Evolutionary conservation across 192 early-diverging fungal species (phyloP).

Genomic region (Blastocladiella britannica): DNA sequence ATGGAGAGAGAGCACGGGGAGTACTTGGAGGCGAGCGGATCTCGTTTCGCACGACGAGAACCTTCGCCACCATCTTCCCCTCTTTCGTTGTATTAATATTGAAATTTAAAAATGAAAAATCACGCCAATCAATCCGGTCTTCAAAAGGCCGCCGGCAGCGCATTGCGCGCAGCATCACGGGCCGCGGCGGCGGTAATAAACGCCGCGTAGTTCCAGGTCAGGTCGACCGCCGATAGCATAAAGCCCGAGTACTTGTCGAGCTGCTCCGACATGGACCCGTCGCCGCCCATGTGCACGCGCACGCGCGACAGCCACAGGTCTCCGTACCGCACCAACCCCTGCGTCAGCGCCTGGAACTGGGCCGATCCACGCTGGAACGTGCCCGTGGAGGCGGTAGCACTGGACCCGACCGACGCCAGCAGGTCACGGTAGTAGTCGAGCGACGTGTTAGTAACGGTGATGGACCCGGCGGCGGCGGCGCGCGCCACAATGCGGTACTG

Average conservation of each 20-base stretch:
- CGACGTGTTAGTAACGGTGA: slow-evolving; percentile 16
- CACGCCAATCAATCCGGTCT: too few species aligned
- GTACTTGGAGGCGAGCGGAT: too few species aligned
- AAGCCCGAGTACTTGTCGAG: slow-evolving; percentile 28
- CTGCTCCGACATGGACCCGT: slow-evolving; percentile 43
- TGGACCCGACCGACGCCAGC: slow-evolving; percentile 8
- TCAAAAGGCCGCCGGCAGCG: neutral
- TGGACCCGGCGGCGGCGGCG: slow-evolving; percentile 7
- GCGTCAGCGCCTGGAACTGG: slow-evolving; percentile 10
- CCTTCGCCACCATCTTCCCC: too few species aligned
- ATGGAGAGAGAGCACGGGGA: too few species aligned
- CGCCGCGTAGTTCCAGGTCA: slow-evolving; percentile 55
- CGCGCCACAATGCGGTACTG: slow-evolving; percentile 26
- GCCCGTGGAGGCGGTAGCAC: slow-evolving; percentile 3
- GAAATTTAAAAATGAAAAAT: too few species aligned
- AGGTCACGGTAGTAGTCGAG: slow-evolving; percentile 14
- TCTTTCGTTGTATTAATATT: too few species aligned
- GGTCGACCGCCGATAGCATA: slow-evolving; percentile 32
- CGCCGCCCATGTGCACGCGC: slow-evolving; percentile 18
- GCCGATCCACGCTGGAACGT: neutral
- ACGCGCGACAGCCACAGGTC: slow-evolving; percentile 38
- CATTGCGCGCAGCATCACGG: slow-evolving; percentile 1
- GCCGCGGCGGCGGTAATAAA: slow-evolving; percentile 19
- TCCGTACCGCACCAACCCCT: slow-evolving; percentile 20
- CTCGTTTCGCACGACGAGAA: too few species aligned